phyloP scores from a whole-genome alignment of 2,329 filamentous ascomycete genomes.

The Didymella keratinophila region DNA sequence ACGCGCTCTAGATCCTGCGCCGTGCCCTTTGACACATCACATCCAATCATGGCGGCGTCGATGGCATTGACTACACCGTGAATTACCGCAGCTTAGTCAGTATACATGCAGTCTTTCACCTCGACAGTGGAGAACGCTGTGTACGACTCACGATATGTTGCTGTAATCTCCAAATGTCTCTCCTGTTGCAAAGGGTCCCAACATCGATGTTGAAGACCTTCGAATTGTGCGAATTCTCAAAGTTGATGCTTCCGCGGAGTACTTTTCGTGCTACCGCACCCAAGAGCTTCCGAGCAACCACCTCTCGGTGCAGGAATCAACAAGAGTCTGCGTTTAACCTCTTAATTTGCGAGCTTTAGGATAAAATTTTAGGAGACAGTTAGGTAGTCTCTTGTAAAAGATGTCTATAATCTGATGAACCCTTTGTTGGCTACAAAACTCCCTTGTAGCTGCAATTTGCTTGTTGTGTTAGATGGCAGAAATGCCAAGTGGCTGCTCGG shows the following conservation, averaged over 20 bases:
- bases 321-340: too few species aligned
- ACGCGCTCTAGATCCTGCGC: constrained; percentile 29
- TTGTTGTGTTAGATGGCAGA: too few species aligned
- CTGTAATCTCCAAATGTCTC: not conserved
- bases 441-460: too few species aligned
- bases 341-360: too few species aligned
- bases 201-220: not conserved
- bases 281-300: too few species aligned
- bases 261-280: too few species aligned
- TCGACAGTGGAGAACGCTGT: not conserved
- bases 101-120: constrained; percentile 5
- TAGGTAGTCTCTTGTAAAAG: too few species aligned
- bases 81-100: constrained; percentile 38
- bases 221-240: not conserved
- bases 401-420: too few species aligned
- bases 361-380: too few species aligned
- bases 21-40: constrained; percentile 35
- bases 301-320: too few species aligned
- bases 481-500: too few species aligned
- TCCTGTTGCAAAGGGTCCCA: not conserved
- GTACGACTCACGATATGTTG: not conserved
- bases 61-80: constrained; percentile 24
- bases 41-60: constrained; percentile 29
- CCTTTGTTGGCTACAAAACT: too few species aligned
- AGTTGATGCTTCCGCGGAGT: not conserved